phyloP scores from a whole-genome alignment of 2,329 filamentous ascomycete genomes.

The Hirsutella minnesotensis region DNA sequence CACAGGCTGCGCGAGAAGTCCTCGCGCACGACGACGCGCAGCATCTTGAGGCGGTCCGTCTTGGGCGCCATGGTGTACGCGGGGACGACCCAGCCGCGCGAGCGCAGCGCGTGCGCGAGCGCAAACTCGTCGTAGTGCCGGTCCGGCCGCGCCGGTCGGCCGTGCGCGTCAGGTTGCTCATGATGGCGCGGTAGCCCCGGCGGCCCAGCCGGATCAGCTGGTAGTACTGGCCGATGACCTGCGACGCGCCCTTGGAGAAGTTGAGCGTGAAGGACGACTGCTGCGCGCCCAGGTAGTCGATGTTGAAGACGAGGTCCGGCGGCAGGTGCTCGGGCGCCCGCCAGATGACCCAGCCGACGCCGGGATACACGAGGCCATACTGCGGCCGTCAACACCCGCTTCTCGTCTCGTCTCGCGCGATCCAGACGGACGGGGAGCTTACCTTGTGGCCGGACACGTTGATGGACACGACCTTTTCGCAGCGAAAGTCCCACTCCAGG shows the following conservation, averaged over 20 bases:
- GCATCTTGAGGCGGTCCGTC: slow-evolving; percentile 73
- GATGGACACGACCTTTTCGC: slow-evolving; percentile 82
- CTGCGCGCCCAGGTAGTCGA: slow-evolving; percentile 95
- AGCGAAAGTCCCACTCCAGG: slow-evolving; percentile 83
- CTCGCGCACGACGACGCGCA: slow-evolving; percentile 84
- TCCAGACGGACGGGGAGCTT: not conserved
- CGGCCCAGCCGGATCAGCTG: slow-evolving; percentile 92
- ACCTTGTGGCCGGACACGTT: slow-evolving; percentile 88
- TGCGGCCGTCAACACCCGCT: too few relatives aligned
- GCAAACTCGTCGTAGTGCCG: slow-evolving; percentile 62
- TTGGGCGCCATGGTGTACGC: slow-evolving; percentile 96
- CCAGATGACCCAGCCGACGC: slow-evolving; percentile 92
- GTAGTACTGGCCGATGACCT: slow-evolving; percentile 96
- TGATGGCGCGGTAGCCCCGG: slow-evolving; percentile 83
- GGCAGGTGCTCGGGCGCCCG: slow-evolving; percentile 72
- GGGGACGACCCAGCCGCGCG: slow-evolving; percentile 84
- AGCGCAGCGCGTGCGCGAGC: slow-evolving; percentile 73
- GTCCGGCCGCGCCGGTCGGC: slow-evolving; percentile 49
- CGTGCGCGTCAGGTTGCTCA: slow-evolving; percentile 83
- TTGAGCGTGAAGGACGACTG: slow-evolving; percentile 95
- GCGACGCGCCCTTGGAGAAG: slow-evolving; percentile 89
- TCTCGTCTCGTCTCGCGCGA: too few relatives aligned
- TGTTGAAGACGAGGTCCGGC: slow-evolving; percentile 93
- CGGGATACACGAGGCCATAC: slow-evolving; percentile 65
- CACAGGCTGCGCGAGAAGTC: slow-evolving; percentile 79